Evolutionary conservation across 192 early-diverging fungal species (phyloP), one percentile per base, ranked within the genome.

Genomic region (Bifiguratus adelaidae): DNA sequence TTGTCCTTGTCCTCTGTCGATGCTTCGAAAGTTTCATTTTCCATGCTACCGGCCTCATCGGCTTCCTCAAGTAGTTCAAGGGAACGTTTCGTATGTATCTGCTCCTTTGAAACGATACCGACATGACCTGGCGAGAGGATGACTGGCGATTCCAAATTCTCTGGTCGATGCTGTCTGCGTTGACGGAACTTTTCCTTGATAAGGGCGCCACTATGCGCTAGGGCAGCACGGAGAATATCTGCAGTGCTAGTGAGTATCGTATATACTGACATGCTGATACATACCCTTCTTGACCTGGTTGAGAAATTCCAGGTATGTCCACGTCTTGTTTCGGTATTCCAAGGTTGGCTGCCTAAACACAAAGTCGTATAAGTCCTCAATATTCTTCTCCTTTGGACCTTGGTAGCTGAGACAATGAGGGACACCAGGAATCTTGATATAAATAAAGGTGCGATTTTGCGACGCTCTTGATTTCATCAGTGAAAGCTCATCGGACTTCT

Each of bases 381-480:
- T 58, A 45, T 86, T 86, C 48, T 85, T 86, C 43, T 84, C 78
- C 57, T 82, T 81, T 22, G 76, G 69, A 0, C 89, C 89, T 76
- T 85, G 83, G 58, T 94, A 95, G 47, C 80, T 86, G 13, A 95
- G 59, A 44, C 88, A 90, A 44, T 83, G 77, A 30, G 75, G 76
- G n/a, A 77, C 78, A 9, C 77, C 81, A 0, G 88, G 88, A 22
- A 95, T 75, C 40, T 90, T 92, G 55, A 95, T 85, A 56, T 92
- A 82, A 18, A 95, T 78, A 67, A 95, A 95, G 26, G 86, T 85
- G 44, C 78, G 76, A 65, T 91, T 93, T 46, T 83, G 65, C 21
- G 83, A 77, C 8, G 92, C 89, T 6, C 92, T 65, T 36, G 66
- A 64, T 56, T 92, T 91, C 90, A 95, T 93, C 44, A 88, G 74